These are phyloP conservation scores for Erodium texanum DNA, from an alignment of 441 rosid species.

Conservation along the genomic window DNA sequence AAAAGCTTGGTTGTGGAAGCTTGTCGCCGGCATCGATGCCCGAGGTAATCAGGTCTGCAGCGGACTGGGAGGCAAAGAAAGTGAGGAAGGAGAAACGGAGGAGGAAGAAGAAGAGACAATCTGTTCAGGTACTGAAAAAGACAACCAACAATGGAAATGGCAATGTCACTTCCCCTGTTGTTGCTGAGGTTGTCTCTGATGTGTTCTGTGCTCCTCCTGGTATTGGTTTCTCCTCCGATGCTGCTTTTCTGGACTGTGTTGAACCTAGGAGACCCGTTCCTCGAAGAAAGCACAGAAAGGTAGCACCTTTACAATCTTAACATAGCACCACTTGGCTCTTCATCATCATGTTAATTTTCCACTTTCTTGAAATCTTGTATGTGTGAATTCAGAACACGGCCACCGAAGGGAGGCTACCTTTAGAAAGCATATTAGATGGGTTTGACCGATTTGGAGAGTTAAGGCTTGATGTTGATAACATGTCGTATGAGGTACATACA, in stretches of 20 bases:
- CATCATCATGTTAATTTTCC: too few species aligned
- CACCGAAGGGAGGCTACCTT: too few species aligned
- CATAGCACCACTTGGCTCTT: too few species aligned
- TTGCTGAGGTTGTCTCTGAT: neutral
- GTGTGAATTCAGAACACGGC: too few species aligned
- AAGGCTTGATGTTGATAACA: neutral
- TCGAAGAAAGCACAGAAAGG: neutral
- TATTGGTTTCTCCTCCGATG: neutral
- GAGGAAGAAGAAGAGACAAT: too few species aligned
- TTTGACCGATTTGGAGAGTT: neutral
- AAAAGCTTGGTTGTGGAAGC: neutral
- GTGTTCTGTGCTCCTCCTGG: constrained; percentile 3
- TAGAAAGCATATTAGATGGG: neutral
- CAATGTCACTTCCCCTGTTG: too few species aligned
- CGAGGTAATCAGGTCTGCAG: too few species aligned
- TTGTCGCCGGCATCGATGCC: neutral
- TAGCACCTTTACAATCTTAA: neutral
- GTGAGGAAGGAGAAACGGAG: too few species aligned
- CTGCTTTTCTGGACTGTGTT: constrained; percentile 2
- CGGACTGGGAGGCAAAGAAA: too few species aligned
- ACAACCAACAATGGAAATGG: too few species aligned
- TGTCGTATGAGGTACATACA: neutral
- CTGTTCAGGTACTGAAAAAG: too few species aligned
- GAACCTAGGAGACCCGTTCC: neutral
- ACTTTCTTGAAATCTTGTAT: too few species aligned